phyloP scores from a whole-genome alignment of 2,329 filamentous ascomycete species.

The Fusarium brevicatenulatum region DNA sequence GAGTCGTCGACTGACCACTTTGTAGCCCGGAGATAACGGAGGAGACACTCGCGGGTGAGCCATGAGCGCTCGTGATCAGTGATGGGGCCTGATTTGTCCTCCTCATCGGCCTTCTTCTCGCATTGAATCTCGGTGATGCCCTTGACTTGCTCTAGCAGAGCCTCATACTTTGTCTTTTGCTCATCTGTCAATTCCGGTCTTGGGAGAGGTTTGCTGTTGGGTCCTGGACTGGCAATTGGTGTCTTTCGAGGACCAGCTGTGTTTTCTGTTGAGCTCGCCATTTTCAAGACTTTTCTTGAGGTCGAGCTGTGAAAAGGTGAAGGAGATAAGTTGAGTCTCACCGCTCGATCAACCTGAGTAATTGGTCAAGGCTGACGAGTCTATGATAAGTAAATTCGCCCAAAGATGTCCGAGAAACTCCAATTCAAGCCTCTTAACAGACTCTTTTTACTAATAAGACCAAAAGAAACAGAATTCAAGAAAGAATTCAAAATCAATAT shows the following conservation, averaged over 20 bases:
- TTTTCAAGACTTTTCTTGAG: slow-evolving; percentile 9
- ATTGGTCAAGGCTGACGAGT: slow-evolving; percentile 15
- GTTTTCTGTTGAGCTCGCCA: slow-evolving; percentile 34
- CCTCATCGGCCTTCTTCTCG: slow-evolving; percentile 58
- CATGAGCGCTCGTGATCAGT: slow-evolving; percentile 86
- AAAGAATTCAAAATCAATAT: neutral
- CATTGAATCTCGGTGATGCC: slow-evolving; percentile 73
- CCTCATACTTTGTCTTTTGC: slow-evolving; percentile 83
- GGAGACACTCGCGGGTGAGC: slow-evolving; percentile 89
- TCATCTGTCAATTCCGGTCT: slow-evolving; percentile 74
- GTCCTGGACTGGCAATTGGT: slow-evolving; percentile 67
- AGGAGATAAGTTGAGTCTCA: slow-evolving; percentile 26
- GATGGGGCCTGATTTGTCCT: slow-evolving; percentile 71
- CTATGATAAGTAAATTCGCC: neutral
- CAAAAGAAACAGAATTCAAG: neutral
- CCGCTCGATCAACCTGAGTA: slow-evolving; percentile 28
- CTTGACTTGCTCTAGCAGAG: slow-evolving; percentile 75
- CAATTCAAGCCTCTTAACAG: neutral
- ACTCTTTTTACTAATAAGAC: neutral
- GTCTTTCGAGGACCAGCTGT: slow-evolving; percentile 54
- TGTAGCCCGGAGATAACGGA: slow-evolving; percentile 91
- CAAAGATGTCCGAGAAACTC: neutral
- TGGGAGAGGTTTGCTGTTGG: slow-evolving; percentile 66
- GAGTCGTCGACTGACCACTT: slow-evolving; percentile 87
- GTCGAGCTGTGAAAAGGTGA: neutral